Base-by-base conservation (phyloP, 176 grass and related monocot species). In the Musa troglodytarum region DNA sequence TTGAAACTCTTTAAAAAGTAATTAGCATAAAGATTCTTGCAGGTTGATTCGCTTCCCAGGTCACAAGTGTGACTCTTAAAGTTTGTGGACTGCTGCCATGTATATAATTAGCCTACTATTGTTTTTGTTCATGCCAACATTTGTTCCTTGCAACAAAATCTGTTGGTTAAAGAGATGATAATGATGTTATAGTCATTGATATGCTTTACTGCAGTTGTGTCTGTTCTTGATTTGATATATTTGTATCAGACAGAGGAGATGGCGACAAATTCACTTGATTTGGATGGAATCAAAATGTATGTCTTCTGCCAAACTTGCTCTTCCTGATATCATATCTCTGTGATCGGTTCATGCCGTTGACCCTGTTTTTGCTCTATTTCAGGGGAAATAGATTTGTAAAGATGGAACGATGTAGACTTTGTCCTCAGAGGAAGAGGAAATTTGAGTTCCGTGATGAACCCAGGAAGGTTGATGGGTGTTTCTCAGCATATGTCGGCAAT, bases 271-370 rank as follows among this genome's bases (percentile, higher is more conserved):
- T 85, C 86, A 72, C 82, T 92, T 17, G 77, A 88, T 16, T 86
- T 94, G 26, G 88, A 99, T 55, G 88, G 95, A 74, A 83, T 74
- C 22, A 89, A 89, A 87, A 87, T 94, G 95, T 89, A 78, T 86
- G 82, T 1, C 43, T 29, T n/a, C 72, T 67, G 50, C 0, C 10
- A 16, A 68, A 59, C 25, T n/a, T 70, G 15, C 14, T 74, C 51
- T 71, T 68, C 15, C 20, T 8, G 22, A 21, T 26, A 52, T 80
- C 13, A 43, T 17, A 10, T 26, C 9, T 49, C 1, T 62, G 11
- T 8, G 14, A 50, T 73, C 6, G 8, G 6, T 67, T 23, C 25
- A 6, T 1, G 13, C 52, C 25, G 15, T 76, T 24, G 53, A 57
- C 80, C 28, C 61, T 19, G 10, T 23, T 2, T 17, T 7, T 67